A percentile compares a stretch with the other conserved stretches of the same genome.
phyloP scores from a whole-genome alignment of 2,329 filamentous ascomycete species.

The Penicillium hesseltinei region DNA sequence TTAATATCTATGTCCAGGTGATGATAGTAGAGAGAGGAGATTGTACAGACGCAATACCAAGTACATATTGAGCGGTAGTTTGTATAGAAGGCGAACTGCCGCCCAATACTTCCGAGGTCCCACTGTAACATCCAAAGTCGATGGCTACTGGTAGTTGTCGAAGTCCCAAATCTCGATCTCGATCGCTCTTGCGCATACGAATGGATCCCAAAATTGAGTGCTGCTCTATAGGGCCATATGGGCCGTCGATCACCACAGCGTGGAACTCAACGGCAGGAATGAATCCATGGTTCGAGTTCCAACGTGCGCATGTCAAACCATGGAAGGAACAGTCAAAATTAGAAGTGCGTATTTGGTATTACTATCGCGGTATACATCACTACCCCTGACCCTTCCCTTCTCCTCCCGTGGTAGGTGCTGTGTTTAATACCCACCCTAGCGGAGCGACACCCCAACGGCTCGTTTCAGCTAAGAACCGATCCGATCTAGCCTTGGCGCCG shows the following conservation, averaged over 20 bases:
- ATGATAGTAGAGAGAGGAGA: background rate
- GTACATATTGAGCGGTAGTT: background rate
- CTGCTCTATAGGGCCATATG: slow-evolving; percentile 11
- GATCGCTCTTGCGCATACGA: background rate
- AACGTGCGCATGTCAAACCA: background rate
- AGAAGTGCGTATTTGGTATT: background rate
- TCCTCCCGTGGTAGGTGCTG: background rate
- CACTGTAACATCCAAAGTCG: background rate
- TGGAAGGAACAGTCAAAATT: background rate
- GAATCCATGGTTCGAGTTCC: slow-evolving; percentile 2
- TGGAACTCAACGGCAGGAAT: slow-evolving; percentile 18
- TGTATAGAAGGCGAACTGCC: too few relatives aligned
- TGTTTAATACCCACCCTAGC: background rate
- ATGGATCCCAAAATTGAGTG: slow-evolving; percentile 8
- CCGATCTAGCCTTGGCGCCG: slow-evolving; percentile 9
- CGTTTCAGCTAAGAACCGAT: slow-evolving; percentile 3
- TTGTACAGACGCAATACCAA: background rate
- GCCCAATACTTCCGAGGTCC: too few relatives aligned
- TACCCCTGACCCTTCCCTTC: slow-evolving; percentile 7
- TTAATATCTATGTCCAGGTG: too few relatives aligned
- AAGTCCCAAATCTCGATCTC: background rate
- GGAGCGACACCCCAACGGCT: slow-evolving; percentile 6
- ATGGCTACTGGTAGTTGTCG: background rate
- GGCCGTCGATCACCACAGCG: slow-evolving; percentile 19
- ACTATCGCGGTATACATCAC: background rate